phyloP scores from a whole-genome alignment of 2,329 filamentous ascomycete genomes.

The Fonsecaea multimorphosa region DNA sequence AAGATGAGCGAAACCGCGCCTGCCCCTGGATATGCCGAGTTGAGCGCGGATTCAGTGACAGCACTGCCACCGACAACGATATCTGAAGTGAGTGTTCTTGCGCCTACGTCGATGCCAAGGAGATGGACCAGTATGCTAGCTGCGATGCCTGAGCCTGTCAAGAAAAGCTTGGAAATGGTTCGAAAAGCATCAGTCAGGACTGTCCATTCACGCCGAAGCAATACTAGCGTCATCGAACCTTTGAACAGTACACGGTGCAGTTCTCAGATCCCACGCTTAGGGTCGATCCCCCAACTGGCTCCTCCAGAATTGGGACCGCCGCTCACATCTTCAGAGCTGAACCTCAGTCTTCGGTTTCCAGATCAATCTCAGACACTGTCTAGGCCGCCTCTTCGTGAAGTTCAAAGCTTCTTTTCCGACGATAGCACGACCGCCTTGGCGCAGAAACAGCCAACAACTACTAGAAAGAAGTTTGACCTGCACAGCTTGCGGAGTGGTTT shows the following conservation, averaged over 20 bases:
- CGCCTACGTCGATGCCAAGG: conserved; percentile 25
- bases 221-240: conserved; percentile 36
- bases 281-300: conserved; percentile 34
- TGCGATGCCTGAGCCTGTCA: conserved; percentile 35
- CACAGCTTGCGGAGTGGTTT: conserved; percentile 32
- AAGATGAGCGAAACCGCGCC: conserved; percentile 27
- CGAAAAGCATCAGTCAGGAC: conserved; percentile 36
- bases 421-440: conserved; percentile 44
- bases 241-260: conserved; percentile 37
- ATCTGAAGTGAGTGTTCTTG: conserved; percentile 19
- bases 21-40: conserved; percentile 35
- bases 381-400: conserved; percentile 40
- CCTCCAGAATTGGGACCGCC: conserved; percentile 37
- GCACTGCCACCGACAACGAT: conserved; percentile 23
- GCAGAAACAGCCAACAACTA: conserved; percentile 12
- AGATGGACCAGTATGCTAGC: conserved; percentile 37
- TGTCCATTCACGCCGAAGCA: conserved; percentile 35
- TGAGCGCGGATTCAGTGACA: conserved; percentile 36
- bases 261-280: conserved; percentile 23
- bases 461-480: conserved; percentile 31
- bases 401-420: conserved; percentile 48
- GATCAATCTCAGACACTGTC: conserved; percentile 19
- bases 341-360: conserved; percentile 39
- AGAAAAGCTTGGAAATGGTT: conserved; percentile 32
- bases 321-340: conserved; percentile 33